These are phyloP conservation scores for Chaetomium olivaceum DNA, from an alignment of 2,329 filamentous ascomycete species.

Conservation along the genomic window DNA sequence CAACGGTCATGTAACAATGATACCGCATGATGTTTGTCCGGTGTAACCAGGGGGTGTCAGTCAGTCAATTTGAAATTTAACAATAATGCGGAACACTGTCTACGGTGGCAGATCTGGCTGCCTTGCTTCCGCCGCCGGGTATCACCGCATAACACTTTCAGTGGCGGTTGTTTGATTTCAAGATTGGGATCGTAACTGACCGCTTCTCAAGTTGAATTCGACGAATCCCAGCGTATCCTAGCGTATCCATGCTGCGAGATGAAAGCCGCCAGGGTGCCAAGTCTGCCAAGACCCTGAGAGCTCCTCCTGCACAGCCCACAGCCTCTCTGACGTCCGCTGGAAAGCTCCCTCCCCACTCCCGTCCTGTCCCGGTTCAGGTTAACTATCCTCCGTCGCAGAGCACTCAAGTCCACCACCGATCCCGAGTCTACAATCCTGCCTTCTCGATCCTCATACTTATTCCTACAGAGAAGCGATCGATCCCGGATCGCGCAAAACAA, in stretches of 20 bases:
- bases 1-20: background rate
- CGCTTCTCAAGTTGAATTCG: background rate
- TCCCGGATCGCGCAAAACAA: constrained; percentile 41
- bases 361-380: constrained; percentile 12
- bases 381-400: background rate
- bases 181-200: background rate
- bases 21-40: background rate
- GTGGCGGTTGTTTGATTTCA: background rate
- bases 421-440: background rate
- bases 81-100: background rate
- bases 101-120: background rate
- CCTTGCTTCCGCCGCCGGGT: background rate
- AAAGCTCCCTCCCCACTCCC: constrained; percentile 23
- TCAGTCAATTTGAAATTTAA: background rate
- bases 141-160: background rate
- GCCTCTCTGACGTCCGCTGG: constrained; percentile 21
- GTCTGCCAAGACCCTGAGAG: constrained; percentile 13
- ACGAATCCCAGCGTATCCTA: background rate
- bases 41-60: background rate
- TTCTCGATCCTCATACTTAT: background rate
- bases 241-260: background rate
- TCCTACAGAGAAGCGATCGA: constrained; percentile 1
- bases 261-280: background rate
- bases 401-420: background rate
- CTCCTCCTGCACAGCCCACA: constrained; percentile 23